These are phyloP conservation scores for Hyphopichia fennica DNA, from an alignment of 1,139 yeast genomes.

Conservation along the genomic window DNA sequence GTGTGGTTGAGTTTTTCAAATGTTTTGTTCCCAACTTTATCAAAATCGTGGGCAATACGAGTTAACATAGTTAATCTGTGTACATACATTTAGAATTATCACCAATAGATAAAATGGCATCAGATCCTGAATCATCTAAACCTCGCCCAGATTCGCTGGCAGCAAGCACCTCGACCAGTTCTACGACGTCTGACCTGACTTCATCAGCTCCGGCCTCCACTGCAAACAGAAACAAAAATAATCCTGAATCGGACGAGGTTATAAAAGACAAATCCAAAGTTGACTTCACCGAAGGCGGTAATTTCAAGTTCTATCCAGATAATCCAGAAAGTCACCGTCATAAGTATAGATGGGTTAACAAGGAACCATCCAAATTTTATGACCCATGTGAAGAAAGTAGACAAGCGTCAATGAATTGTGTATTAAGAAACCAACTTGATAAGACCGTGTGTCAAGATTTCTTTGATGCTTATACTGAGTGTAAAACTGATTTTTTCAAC, in stretches of 20 bases:
- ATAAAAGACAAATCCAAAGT: constrained; percentile 47
- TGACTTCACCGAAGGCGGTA: constrained; percentile 56
- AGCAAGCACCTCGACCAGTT: neutral
- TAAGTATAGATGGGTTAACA: constrained; percentile 59
- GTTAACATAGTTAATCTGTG: no score
- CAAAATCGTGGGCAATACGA: no score
- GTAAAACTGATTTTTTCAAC: constrained; percentile 76
- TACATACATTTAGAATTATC: no score
- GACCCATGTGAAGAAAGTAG: constrained; percentile 94
- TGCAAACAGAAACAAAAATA: neutral
- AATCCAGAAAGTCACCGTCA: constrained; percentile 65
- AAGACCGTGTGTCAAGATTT: constrained; percentile 77
- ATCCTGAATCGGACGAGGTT: constrained; percentile 28
- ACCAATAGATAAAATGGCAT: neutral
- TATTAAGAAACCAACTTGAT: constrained; percentile 73
- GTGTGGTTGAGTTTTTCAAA: neutral
- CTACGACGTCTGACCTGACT: no score
- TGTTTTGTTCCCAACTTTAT: no score
- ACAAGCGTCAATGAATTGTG: constrained; percentile 80
- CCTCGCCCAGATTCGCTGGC: neutral
- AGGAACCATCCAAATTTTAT: constrained; percentile 80
- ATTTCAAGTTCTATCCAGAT: constrained; percentile 80
- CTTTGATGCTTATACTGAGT: constrained; percentile 89
- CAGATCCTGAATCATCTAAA: neutral
- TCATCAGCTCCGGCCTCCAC: neutral